Base-by-base conservation (phyloP, 1,139 yeast genomes). In the Magnusiomyces suaveolens region DNA sequence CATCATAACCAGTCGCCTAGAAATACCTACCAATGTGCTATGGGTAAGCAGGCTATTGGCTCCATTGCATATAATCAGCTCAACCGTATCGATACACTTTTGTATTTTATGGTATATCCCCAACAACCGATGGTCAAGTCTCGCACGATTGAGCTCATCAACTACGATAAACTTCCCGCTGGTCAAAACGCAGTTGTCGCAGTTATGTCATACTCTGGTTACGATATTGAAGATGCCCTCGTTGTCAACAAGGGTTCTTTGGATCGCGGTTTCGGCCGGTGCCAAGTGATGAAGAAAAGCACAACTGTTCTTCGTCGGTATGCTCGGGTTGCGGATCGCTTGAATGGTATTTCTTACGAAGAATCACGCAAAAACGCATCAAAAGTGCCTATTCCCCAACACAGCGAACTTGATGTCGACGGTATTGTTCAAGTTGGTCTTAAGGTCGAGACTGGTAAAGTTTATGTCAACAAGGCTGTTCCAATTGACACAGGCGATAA, bases 31-130 rank as follows among this genome's bases (percentile, higher is more conserved):
- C 98, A 92, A 75, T 92, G 97, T 80, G 98, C 98, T 69, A 92
- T 92, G 98, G 98, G 98, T 82, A 92, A 92, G 75, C 99, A 92
- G 74, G 98, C 98, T 24, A 92, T 92, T 71, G 99, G 99, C 62
- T 97, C 97, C 8, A 94, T 94, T 72, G 97, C 95, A 29, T 92
- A 92, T 70, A 92, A 92, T 70, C 98, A 92, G 72, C 87, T 92
- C 73, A 81, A 89, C 68, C 82, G 99, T 71, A 92, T 92, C 63
- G 99, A 92, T 67, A 94, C 99, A 0, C 74, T 92, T 64, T 75
- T 94, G 60, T 92, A 92, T 68, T 77, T 92, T 63, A 87, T 92
- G 96, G 96, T 90, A 20, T 92, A 94, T 68, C 99, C 99, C 8
- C 97, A 92, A 71, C 97, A 90, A 68, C 99, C 99, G 0, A 87